Evolutionary conservation across 2,329 filamentous ascomycete genomes (phyloP).

Genomic region (Seiridium unicorne): DNA sequence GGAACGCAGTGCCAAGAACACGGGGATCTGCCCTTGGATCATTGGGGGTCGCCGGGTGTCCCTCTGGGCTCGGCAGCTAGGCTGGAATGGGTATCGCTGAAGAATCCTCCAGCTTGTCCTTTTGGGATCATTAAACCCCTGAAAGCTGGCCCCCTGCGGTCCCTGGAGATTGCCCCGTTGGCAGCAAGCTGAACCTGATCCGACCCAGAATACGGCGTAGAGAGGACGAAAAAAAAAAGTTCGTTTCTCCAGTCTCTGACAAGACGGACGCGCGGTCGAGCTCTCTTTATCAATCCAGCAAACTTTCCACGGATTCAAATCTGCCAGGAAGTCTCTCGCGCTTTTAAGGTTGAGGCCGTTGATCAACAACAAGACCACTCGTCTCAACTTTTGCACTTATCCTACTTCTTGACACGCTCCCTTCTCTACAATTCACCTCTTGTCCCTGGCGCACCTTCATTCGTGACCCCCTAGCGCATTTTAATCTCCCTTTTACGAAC

Average conservation of each 20-base stretch:
- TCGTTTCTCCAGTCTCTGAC: background rate
- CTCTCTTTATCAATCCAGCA: background rate
- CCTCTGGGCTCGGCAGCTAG: constrained; percentile 1
- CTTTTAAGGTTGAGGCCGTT: background rate
- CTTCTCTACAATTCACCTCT: background rate
- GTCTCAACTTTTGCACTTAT: background rate
- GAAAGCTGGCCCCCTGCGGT: background rate
- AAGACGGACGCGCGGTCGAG: background rate
- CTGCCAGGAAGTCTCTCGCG: background rate
- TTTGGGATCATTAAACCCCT: background rate
- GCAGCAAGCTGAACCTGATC: background rate
- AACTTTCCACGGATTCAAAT: background rate
- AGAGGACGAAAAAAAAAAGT: background rate
- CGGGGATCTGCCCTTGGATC: constrained; percentile 2
- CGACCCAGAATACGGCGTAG: background rate
- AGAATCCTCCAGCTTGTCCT: background rate
- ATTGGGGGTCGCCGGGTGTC: background rate
- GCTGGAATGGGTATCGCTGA: background rate
- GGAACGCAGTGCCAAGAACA: background rate
- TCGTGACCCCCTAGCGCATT: background rate
- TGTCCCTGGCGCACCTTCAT: background rate
- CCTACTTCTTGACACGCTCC: background rate
- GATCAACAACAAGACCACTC: background rate
- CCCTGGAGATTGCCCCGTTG: background rate
- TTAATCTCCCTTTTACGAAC: constrained; percentile 7